Conservation (phyloP, 352 stramenopile genomes). For the Stephanocyclus meneghinianus region DNA sequence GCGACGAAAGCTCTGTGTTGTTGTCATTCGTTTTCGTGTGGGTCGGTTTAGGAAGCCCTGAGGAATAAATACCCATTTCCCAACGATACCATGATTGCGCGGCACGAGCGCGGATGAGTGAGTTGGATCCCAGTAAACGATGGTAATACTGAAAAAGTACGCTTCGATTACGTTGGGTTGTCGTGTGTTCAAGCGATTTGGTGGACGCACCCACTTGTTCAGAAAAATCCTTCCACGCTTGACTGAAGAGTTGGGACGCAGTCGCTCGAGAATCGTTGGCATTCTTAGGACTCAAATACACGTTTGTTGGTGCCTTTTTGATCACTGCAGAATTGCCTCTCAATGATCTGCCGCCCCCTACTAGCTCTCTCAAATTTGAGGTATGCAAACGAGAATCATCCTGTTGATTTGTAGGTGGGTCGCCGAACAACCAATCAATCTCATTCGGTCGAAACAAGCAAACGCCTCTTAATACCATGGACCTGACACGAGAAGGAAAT, state of each 20-base stretch:
- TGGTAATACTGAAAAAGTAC: slow-evolving; percentile 84
- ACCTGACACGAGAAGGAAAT: slow-evolving; percentile 85
- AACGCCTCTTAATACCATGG: slow-evolving; percentile 90
- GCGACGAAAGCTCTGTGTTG: slow-evolving; percentile 22
- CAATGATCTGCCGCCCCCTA: slow-evolving; percentile 8
- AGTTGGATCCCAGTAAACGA: slow-evolving; percentile 51
- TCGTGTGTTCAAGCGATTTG: background rate
- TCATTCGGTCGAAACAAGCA: slow-evolving; percentile 89
- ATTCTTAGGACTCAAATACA: background rate
- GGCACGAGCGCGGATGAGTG: slow-evolving; percentile 26
- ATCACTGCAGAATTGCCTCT: background rate
- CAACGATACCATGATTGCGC: slow-evolving; percentile 88
- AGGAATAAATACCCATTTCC: slow-evolving; percentile 84
- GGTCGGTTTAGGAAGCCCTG: slow-evolving; percentile 43
- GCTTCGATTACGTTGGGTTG: slow-evolving; percentile 51
- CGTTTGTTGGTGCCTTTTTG: background rate
- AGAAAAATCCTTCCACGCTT: slow-evolving; percentile 9
- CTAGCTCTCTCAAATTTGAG: slow-evolving; percentile 43
- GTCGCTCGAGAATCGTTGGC: background rate
- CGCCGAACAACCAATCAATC: slow-evolving; percentile 90
- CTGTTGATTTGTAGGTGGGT: slow-evolving; percentile 11
- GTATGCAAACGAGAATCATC: background rate
- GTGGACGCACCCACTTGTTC: background rate
- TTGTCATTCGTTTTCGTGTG: background rate
- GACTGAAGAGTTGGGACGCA: slow-evolving; percentile 5